phyloP scores from a whole-genome alignment of 768 basidiomycete species.

The Suillus hirtellus region DNA sequence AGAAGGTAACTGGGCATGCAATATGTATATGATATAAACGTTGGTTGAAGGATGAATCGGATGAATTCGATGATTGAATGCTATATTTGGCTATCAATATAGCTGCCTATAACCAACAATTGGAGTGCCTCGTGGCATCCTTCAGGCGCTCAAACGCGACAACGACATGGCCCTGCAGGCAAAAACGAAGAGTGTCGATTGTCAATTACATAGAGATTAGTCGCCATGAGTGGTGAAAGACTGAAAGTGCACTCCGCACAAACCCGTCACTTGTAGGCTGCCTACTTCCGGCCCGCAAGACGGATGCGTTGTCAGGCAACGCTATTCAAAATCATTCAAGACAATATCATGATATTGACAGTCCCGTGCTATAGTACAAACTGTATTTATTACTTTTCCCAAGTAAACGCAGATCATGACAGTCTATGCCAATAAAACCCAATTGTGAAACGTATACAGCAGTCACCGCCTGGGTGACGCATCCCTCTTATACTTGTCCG shows the following conservation, averaged over 20 bases:
- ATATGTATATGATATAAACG: background rate
- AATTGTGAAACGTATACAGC: constrained; percentile 13
- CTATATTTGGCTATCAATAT: constrained; percentile 7
- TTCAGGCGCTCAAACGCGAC: background rate
- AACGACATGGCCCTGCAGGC: background rate
- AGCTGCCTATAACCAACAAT: no score
- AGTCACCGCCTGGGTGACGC: constrained; percentile 48
- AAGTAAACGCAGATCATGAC: constrained; percentile 6
- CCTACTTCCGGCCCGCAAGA: no score
- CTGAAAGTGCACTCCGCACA: background rate
- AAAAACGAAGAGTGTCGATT: background rate
- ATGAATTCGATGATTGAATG: background rate
- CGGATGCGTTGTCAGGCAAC: no score
- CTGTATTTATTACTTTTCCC: constrained; percentile 11
- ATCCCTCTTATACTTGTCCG: constrained; percentile 40
- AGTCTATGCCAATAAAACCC: constrained; percentile 13
- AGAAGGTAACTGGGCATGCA: background rate
- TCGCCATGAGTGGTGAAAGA: background rate
- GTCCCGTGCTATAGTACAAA: constrained; percentile 18
- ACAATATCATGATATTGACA: constrained; percentile 4
- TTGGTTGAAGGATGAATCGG: background rate
- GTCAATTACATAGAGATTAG: background rate
- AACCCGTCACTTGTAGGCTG: background rate
- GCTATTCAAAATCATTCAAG: background rate
- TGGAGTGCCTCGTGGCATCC: background rate